Evolutionary conservation across 139 green algal species (phyloP).

Genomic region (Chlamydomonas schloesseri): DNA sequence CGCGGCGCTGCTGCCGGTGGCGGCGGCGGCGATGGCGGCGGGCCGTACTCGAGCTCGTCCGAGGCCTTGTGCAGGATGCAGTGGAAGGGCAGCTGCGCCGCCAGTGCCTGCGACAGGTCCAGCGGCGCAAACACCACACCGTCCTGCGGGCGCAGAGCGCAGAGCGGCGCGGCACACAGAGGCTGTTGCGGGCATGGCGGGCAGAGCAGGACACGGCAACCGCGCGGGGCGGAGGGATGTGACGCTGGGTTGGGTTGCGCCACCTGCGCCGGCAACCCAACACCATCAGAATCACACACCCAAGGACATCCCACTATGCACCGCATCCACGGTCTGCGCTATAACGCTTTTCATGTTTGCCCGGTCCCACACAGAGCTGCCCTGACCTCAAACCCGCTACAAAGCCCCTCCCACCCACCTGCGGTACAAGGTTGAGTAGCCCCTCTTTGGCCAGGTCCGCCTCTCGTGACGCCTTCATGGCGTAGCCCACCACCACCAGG

Average conservation of each 20-base stretch:
- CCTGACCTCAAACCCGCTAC: no score
- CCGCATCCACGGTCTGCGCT: no score
- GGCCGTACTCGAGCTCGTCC: constrained; percentile 61
- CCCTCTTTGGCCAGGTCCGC: constrained; percentile 46
- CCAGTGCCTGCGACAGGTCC: constrained; percentile 49
- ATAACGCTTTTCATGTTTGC: no score
- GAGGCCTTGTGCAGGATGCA: constrained; percentile 83
- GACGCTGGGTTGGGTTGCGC: no score
- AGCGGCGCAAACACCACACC: constrained; percentile 56
- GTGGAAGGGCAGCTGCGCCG: constrained; percentile 59
- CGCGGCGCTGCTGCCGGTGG: not conserved
- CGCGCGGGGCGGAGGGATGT: no score
- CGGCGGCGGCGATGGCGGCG: constrained; percentile 25
- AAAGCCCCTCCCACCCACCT: not conserved
- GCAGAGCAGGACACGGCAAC: no score
- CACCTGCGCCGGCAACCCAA: no score
- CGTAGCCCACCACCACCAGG: constrained; percentile 51
- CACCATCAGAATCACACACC: no score
- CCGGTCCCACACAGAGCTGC: no score
- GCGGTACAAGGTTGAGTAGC: constrained; percentile 49
- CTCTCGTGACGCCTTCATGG: constrained; percentile 62
- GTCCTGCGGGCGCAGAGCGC: not conserved
- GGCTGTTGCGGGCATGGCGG: no score
- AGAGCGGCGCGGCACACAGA: no score
- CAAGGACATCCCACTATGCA: no score